phyloP scores from a whole-genome alignment of 495 filamentous ascomycete species.

The Neurospora sp. region DNA sequence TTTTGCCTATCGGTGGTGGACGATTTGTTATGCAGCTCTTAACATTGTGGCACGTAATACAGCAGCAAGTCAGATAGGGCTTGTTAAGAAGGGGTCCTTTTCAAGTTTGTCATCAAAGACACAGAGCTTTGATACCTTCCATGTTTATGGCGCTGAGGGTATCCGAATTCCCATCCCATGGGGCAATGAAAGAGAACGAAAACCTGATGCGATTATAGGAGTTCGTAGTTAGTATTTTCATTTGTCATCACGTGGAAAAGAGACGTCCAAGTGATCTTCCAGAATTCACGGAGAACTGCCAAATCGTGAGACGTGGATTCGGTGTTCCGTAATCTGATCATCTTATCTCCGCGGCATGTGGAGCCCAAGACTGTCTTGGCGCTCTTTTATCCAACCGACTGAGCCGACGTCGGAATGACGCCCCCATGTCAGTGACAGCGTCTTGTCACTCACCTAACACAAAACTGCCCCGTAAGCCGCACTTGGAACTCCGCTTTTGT shows the following conservation, averaged over 20 bases:
- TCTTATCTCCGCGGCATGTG: slow-evolving; percentile 26
- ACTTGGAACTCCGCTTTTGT: slow-evolving; percentile 5
- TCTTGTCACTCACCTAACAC: slow-evolving; percentile 7
- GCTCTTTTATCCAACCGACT: not conserved
- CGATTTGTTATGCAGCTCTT: not conserved
- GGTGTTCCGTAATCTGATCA: slow-evolving; percentile 24
- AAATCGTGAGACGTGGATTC: not conserved
- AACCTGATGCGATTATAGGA: too few relatives aligned
- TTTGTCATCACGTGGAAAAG: not conserved
- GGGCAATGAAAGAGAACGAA: not conserved
- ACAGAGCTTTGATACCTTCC: too few relatives aligned
- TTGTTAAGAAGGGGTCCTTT: not conserved
- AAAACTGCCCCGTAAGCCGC: too few relatives aligned
- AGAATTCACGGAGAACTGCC: not conserved
- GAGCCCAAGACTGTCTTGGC: not conserved
- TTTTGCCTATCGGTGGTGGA: not conserved
- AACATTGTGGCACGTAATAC: not conserved
- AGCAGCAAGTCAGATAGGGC: not conserved
- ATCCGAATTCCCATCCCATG: too few relatives aligned
- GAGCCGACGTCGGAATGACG: slow-evolving; percentile 25
- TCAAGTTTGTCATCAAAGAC: not conserved
- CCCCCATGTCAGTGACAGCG: not conserved
- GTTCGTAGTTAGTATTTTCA: too few relatives aligned
- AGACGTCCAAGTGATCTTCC: not conserved
- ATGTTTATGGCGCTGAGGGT: too few relatives aligned